Evolutionary conservation across 2,329 filamentous ascomycete species (phyloP).

Genomic region (Calonectria fujianensis): DNA sequence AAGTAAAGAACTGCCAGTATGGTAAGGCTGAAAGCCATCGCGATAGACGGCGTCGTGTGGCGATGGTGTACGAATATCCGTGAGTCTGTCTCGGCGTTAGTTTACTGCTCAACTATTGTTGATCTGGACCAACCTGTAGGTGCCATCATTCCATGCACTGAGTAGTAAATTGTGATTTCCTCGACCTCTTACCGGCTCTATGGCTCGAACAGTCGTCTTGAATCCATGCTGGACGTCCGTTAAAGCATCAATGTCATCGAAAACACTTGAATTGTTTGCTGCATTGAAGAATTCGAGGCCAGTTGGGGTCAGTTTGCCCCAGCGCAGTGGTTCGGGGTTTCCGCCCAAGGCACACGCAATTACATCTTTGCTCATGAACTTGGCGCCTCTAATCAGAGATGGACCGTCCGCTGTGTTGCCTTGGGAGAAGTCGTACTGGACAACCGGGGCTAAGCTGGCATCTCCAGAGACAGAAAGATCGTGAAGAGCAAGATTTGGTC

Average conservation of each 20-base stretch:
- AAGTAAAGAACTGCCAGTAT: slow-evolving; percentile 68
- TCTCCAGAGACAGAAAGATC: slow-evolving; percentile 48
- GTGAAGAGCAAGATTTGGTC: slow-evolving; percentile 57
- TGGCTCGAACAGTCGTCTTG: slow-evolving; percentile 66
- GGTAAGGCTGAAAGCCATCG: slow-evolving; percentile 70
- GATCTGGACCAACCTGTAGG: slow-evolving; percentile 60
- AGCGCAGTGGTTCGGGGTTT: slow-evolving; percentile 65
- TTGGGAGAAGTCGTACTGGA: slow-evolving; percentile 54
- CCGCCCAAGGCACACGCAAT: slow-evolving; percentile 68
- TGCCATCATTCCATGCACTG: slow-evolving; percentile 73
- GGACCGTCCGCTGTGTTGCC: slow-evolving; percentile 45
- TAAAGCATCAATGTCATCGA: slow-evolving; percentile 43
- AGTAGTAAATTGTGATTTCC: slow-evolving; percentile 66
- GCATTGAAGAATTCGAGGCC: slow-evolving; percentile 64
- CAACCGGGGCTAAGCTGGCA: slow-evolving; percentile 44
- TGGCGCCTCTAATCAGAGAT: slow-evolving; percentile 59
- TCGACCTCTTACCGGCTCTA: slow-evolving; percentile 65
- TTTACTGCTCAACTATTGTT: not conserved
- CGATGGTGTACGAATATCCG: slow-evolving; percentile 70
- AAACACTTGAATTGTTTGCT: slow-evolving; percentile 55
- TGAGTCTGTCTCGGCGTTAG: slow-evolving; percentile 59
- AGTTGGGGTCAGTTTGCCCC: slow-evolving; percentile 66
- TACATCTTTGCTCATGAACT: slow-evolving; percentile 67
- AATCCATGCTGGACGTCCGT: slow-evolving; percentile 56
- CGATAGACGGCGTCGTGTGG: slow-evolving; percentile 69